phyloP scores from a whole-genome alignment of 805 yeast species.

The Torulaspora quercuum region DNA sequence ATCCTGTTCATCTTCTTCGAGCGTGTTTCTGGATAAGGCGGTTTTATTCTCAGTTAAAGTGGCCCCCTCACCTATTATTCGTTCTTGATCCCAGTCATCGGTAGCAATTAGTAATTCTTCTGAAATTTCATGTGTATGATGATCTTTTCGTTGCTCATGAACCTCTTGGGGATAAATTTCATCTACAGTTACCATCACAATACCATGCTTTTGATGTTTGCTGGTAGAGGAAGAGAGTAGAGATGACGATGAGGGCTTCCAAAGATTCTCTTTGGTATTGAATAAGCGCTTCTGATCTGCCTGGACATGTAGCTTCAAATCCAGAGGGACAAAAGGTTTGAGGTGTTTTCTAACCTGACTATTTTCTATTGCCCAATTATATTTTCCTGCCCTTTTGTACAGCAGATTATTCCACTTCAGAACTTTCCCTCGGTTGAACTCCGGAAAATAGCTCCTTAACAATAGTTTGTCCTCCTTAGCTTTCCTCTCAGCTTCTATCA shows the following conservation, averaged over 20 bases:
- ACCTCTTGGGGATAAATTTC: slow-evolving; percentile 28
- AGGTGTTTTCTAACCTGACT: slow-evolving; percentile 31
- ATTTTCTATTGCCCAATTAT: slow-evolving; percentile 42
- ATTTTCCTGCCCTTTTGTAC: slow-evolving; percentile 47
- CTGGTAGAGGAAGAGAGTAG: slow-evolving; percentile 2
- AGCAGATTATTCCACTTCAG: slow-evolving; percentile 55
- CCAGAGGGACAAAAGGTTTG: slow-evolving; percentile 48
- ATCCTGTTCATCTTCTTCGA: slow-evolving; percentile 30
- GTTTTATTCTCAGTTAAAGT: slow-evolving; percentile 2
- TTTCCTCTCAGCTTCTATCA: slow-evolving; percentile 18
- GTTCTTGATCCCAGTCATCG: slow-evolving; percentile 75
- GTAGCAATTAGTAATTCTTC: slow-evolving; percentile 63
- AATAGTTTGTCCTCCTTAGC: slow-evolving; percentile 36
- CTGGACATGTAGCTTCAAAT: slow-evolving; percentile 50
- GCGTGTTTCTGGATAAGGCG: slow-evolving; percentile 11
- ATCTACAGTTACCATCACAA: slow-evolving; percentile 23
- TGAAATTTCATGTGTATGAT: slow-evolving; percentile 35
- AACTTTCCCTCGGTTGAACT: slow-evolving; percentile 47
- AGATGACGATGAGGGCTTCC: slow-evolving; percentile 10
- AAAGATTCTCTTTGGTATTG: slow-evolving; percentile 27
- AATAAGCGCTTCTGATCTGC: slow-evolving; percentile 51
- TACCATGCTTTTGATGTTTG: slow-evolving; percentile 19
- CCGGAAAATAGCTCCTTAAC: slow-evolving; percentile 52
- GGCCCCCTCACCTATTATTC: slow-evolving; percentile 46
- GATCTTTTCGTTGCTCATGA: slow-evolving; percentile 20